Conservation (phyloP, 2,329 filamentous ascomycete genomes). For the Chaetomium olivaceum region DNA sequence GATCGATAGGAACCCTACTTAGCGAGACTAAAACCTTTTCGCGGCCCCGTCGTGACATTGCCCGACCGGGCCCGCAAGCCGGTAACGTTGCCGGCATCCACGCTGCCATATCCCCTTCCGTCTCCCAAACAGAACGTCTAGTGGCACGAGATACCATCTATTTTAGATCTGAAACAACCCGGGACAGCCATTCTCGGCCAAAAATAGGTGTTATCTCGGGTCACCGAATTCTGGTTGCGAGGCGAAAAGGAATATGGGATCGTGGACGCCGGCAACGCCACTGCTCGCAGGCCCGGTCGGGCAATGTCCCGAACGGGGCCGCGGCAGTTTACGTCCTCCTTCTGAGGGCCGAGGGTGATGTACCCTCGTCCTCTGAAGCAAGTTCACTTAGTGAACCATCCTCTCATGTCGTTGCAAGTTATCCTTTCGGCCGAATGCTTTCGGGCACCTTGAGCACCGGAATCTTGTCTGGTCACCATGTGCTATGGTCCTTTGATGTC, state of each 20-base stretch:
- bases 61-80: background rate
- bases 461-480: background rate
- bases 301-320: background rate
- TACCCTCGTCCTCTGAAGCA: background rate
- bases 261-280: background rate
- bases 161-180: background rate
- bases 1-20: background rate
- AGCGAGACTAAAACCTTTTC: background rate
- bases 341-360: background rate
- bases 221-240: background rate
- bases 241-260: background rate
- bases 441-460: background rate
- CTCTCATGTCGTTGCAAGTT: background rate
- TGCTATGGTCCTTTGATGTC: background rate
- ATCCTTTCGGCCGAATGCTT: background rate
- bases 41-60: background rate
- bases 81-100: background rate
- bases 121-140: background rate
- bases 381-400: background rate
- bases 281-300: background rate
- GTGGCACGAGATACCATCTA: background rate
- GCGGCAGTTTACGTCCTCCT: background rate
- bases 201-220: background rate
- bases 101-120: background rate
- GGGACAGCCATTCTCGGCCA: background rate